Evolutionary conservation across 768 basidiomycete genomes (phyloP), one percentile per base, ranked within the genome.

Genomic region (Leccinum longicurvipes): DNA sequence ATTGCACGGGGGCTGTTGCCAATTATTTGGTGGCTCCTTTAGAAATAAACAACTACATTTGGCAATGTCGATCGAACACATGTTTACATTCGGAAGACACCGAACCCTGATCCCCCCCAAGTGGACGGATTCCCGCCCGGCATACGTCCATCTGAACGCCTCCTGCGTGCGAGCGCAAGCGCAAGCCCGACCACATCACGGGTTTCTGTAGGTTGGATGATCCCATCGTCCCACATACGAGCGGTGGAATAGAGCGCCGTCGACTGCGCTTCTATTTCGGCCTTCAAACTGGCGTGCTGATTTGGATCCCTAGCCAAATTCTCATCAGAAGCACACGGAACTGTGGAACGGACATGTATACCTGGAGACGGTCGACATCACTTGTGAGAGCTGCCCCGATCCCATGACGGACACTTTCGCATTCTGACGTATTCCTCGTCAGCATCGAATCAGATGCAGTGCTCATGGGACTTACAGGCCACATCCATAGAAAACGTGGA

Each of bases 331-430:
- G 24, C 36, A 23, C 29, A 51, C 36, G 4, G 7, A 47, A 29
- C 2, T 15, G 17, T 12, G 31, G 23, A 48, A 55, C 44, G 14
- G 34, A 23, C 14, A 71, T 79, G 32, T 72, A 92, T 73, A 92
- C 85, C 84, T 89, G 11, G 92, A 93, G 15, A 97, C 93, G 0
- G 84, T 82, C 14, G 87, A 76, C 95, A 98, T 98, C 39, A 98
- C 94, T 64, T 91, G 87, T 10, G 91, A 92, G 24, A 98, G 81
- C 67, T 97, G 95, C 9, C 85, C 89, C 2, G 91, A 91, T 32
- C 95, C 94, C 94, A 98, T 98, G 34, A 98, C 95, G 15, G 89
- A 90, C 2, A 96, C 87, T 71, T 89, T 94, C 32, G 94, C 91
- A 61, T 94, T 94, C 86, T 92, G 59, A 23, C 39, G 28, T 8